A percentile compares a stretch with the other conserved stretches of the same genome.
phyloP scores from a whole-genome alignment of 257 asterid species.

The Solanum microdontum region DNA sequence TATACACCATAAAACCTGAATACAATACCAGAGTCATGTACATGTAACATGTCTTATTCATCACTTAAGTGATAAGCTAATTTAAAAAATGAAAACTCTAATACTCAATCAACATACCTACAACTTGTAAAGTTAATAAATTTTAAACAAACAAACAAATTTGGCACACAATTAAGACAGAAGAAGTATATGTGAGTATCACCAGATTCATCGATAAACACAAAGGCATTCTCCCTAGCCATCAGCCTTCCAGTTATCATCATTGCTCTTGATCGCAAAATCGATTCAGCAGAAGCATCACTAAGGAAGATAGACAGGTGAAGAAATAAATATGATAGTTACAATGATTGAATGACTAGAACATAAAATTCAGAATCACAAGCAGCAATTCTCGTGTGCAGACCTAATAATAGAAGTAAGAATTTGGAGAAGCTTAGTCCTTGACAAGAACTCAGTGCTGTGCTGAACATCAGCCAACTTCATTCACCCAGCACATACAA shows the following conservation, averaged over 20 bases:
- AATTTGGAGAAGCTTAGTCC: slow-evolving; percentile 62
- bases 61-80: background rate
- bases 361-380: background rate
- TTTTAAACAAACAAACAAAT: background rate
- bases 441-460: slow-evolving; percentile 69
- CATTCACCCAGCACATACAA: slow-evolving; percentile 15
- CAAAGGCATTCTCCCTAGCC: slow-evolving; percentile 67
- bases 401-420: slow-evolving; percentile 85
- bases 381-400: background rate
- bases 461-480: slow-evolving; percentile 86
- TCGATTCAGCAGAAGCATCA: slow-evolving; percentile 59
- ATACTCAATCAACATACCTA: background rate
- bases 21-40: background rate
- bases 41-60: background rate
- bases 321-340: background rate
- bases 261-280: slow-evolving; percentile 87
- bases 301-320: slow-evolving; percentile 19
- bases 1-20: background rate
- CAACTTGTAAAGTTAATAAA: background rate
- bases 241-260: slow-evolving; percentile 86
- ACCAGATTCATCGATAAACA: slow-evolving; percentile 60
- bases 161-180: slow-evolving; percentile 1
- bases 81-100: background rate
- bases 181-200: slow-evolving; percentile 9
- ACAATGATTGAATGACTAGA: background rate